Evolutionary conservation across 129 eudicot species (phyloP), one percentile per base, ranked within the genome.

Genomic region (Artemisia tridentata): DNA sequence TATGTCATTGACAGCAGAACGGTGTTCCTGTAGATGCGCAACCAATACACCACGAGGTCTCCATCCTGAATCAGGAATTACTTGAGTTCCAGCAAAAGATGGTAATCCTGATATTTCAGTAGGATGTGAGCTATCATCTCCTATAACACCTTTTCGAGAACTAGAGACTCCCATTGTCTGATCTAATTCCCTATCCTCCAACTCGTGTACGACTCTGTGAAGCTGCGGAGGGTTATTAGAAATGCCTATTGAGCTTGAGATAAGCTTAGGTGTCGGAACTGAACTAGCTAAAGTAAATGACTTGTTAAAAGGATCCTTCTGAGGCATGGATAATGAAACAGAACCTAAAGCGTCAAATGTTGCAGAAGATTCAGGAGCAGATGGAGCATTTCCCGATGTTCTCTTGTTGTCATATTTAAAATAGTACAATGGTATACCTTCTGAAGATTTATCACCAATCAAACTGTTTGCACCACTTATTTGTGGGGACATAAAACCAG

Each of bases 11-110:
- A 93, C 97, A 49, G 96, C 92, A 65, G 99, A 93, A 2, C 90
- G 82, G 64, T 93, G 99, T 80, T 93, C 99, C 76, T 90, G 99
- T 16, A 93, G 89, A 74, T 93, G 99, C 4, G 99, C 99, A 67
- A 93, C 96, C 82, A 93, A 79, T 60, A 93, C 96, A 18, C 99
- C 99, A 56, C 97, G 88, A 16, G 99, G 99, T 73, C 87, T 82
- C 99, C 99, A 93, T 51, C 99, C 97, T 19, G 96, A 84, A 85
- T 92, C 98, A 4, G 95, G 86, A 74, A 81, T 72, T 25, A 83
- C 78, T 5, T 84, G 77, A 54, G 88, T 57, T 79, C 89, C 72
- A 61, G 82, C 68, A 56, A 80, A 80, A 25, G 96, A 71, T 53
- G 97, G 25, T 52, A 78, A 29, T 52, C 81, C 92, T 18, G 79